phyloP scores from a whole-genome alignment of 2,329 filamentous ascomycete genomes.

The Ophiocordyceps camponoti-leonardi region DNA sequence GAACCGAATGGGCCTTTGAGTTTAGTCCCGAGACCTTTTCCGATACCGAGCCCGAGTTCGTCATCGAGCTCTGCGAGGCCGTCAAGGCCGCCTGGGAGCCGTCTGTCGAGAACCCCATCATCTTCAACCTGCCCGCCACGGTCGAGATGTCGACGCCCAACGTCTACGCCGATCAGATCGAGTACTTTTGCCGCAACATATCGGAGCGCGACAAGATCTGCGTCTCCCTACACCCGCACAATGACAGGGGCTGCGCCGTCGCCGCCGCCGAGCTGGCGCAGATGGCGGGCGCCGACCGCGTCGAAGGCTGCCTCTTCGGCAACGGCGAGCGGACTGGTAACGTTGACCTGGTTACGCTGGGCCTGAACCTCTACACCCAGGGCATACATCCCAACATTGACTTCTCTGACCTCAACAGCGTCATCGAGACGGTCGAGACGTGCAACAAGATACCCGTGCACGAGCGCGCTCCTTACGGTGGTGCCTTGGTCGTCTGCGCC shows the following conservation, averaged over 20 bases:
- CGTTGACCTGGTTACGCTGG: conserved; percentile 84
- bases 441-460: conserved; percentile 94
- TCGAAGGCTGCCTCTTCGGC: conserved; percentile 80
- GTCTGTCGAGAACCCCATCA: conserved; percentile 60
- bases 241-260: conserved; percentile 79
- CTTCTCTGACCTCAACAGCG: conserved; percentile 71
- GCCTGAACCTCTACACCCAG: conserved; percentile 87
- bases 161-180: conserved; percentile 88
- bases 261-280: conserved; percentile 84
- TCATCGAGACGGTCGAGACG: conserved; percentile 80
- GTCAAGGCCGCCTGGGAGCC: conserved; percentile 92
- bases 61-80: conserved; percentile 69
- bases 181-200: conserved; percentile 84
- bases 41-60: conserved; percentile 73
- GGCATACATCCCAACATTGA: conserved; percentile 73
- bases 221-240: conserved; percentile 85
- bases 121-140: conserved; percentile 93
- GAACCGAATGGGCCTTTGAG: conserved; percentile 59
- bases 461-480: conserved; percentile 76
- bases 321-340: conserved; percentile 95
- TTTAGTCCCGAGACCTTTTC: conserved; percentile 85
- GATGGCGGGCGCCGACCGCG: conserved; percentile 89
- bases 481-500: conserved; percentile 78
- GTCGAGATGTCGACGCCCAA: conserved; percentile 93
- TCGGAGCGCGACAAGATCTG: conserved; percentile 71